Evolutionary conservation across 164 flowering plant genomes (phyloP), one percentile per base, ranked within the genome.

Genomic region (Cinnamomum micranthum): DNA sequence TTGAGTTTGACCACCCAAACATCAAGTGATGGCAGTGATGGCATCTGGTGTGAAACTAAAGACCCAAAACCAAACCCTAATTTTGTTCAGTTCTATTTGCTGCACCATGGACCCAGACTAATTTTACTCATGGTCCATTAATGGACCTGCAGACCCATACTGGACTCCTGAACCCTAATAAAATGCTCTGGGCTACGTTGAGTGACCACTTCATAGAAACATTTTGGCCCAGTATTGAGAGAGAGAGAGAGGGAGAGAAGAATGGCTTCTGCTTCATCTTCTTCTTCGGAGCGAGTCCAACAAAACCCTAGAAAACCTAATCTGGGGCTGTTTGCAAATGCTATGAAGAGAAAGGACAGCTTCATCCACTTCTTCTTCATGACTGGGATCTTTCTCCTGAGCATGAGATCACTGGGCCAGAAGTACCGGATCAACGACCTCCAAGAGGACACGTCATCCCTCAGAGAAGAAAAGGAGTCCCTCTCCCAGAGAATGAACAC

Each of bases 361-460:
- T 92, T 90, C 86, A 74, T 91, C 11, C 97, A 92, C 72, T 77
- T 91, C 77, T 82, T 87, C 78, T 87, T 86, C 20, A 88, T 94
- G 97, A 81, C 92, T 2, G 98, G 97, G 15, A 81, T 92, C 41
- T 51, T 94, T 6, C 81, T 94, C 7, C 79, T 92, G 41, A 90
- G 98, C 84, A 50, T 86, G 81, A 75, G 92, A 80, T 95, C 97
- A 7, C 66, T 92, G 31, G 92, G 93, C 22, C 98, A 95, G 71
- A 93, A 93, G 87, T 88, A 95, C 80, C 93, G 88, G 2, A 67
- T 91, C 77, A 79, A 90, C 81, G 81, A 84, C 70, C 96, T 95
- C 65, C 79, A 52, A 0, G 92, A 93, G 71, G 99, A 95, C 76
- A 84, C 78, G 14, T 20, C 74, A 2, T 87, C 90, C 70, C 88